Percentiles rank a stretch among this genome's conserved stretches.
Conservation (phyloP, 768 basidiomycete species). For the Dentipellis sp. region DNA sequence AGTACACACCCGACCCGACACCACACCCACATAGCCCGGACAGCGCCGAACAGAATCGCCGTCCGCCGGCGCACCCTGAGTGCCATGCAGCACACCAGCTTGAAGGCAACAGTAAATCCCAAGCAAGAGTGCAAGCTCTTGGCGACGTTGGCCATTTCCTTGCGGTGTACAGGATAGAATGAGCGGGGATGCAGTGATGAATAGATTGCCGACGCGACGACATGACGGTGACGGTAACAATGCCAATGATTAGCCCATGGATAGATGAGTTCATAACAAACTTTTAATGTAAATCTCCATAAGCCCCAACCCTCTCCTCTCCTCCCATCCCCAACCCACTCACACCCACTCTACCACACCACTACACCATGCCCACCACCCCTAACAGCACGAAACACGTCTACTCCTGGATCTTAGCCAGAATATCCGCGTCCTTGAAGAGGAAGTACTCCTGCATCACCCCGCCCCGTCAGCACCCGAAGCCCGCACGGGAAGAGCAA, state of each 20-base stretch:
- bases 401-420: conserved; percentile 91
- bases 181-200: conserved; percentile 2
- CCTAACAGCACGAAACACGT: too few species aligned
- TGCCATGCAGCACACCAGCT: neutral
- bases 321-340: neutral
- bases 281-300: neutral
- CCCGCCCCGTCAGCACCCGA: conserved; percentile 2
- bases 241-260: neutral
- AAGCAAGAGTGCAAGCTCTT: too few species aligned
- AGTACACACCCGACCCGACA: too few species aligned
- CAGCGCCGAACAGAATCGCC: neutral
- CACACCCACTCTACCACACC: neutral
- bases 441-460: conserved; percentile 77
- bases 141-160: too few species aligned
- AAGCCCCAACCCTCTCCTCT: too few species aligned
- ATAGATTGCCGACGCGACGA: neutral
- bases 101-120: neutral
- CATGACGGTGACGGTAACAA: neutral
- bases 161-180: too few species aligned
- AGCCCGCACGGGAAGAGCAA: neutral
- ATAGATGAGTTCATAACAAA: neutral
- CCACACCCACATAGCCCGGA: neutral
- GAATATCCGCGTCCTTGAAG: conserved; percentile 91
- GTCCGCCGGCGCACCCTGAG: neutral
- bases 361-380: neutral